These are phyloP conservation scores for Straminergon stramineum DNA, from an alignment of 225 moss, liverwort and hornwort species.

Conservation along the genomic window DNA sequence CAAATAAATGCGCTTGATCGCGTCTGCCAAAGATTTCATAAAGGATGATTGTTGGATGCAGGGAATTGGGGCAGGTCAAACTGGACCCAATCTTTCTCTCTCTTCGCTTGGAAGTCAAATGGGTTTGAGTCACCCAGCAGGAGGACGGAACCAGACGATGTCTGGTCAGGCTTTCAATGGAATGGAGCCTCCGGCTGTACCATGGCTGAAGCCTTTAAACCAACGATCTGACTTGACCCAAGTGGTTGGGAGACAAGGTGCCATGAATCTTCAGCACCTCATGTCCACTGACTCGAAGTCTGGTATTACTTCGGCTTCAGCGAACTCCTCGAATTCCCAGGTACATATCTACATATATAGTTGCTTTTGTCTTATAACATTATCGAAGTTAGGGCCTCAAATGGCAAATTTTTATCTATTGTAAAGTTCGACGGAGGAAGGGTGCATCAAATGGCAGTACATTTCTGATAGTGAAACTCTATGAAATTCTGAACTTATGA, in stretches of 20 bases:
- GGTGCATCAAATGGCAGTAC: background rate
- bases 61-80: slow-evolving; percentile 50
- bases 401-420: background rate
- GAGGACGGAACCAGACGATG: slow-evolving; percentile 32
- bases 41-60: slow-evolving; percentile 16
- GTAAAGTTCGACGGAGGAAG: background rate
- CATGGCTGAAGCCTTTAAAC: slow-evolving; percentile 61
- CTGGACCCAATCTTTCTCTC: slow-evolving; percentile 75
- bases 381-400: background rate
- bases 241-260: slow-evolving; percentile 43
- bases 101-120: slow-evolving; percentile 60
- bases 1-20: background rate
- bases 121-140: slow-evolving; percentile 37
- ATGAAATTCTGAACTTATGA: background rate
- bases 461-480: background rate
- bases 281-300: slow-evolving; percentile 53
- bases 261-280: slow-evolving; percentile 67
- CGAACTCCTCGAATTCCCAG: slow-evolving; percentile 50
- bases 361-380: background rate
- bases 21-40: background rate
- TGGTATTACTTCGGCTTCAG: slow-evolving; percentile 43
- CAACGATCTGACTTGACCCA: slow-evolving; percentile 53
- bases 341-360: background rate
- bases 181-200: slow-evolving; percentile 44
- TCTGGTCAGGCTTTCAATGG: slow-evolving; percentile 50